Evolutionary conservation across 352 stramenopile species (phyloP).

Genomic region (Pythium scleroteichum): DNA sequence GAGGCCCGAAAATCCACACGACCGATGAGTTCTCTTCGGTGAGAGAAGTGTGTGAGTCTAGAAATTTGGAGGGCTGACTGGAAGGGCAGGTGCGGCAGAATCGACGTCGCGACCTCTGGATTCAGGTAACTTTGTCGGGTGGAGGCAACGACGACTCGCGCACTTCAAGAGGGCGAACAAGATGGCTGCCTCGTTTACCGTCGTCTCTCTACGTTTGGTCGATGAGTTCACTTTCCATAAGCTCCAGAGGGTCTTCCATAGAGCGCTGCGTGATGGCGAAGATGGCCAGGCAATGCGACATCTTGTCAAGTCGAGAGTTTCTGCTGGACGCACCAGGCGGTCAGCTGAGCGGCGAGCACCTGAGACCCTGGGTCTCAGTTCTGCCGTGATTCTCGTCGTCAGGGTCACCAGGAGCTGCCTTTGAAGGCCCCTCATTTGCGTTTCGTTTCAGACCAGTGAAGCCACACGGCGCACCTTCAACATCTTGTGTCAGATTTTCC

Average conservation of each 20-base stretch:
- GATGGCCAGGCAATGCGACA: not conserved
- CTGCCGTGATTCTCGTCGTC: too few relatives aligned
- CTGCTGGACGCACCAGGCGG: not conserved
- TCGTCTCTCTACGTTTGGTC: conserved; percentile 1
- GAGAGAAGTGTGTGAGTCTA: conserved; percentile 1
- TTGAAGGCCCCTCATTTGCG: too few relatives aligned
- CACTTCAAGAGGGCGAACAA: too few relatives aligned
- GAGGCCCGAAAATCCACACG: not conserved
- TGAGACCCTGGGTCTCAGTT: too few relatives aligned
- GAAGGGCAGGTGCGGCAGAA: too few relatives aligned
- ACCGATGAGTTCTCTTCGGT: not conserved
- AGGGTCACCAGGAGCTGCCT: too few relatives aligned
- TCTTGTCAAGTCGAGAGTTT: not conserved
- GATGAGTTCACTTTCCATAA: conserved; percentile 1
- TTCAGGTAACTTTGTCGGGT: too few relatives aligned
- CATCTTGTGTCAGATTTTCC: not conserved
- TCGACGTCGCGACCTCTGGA: too few relatives aligned
- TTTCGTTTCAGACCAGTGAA: too few relatives aligned
- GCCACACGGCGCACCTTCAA: not conserved
- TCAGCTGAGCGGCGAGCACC: not conserved
- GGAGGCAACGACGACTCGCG: too few relatives aligned
- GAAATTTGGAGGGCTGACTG: too few relatives aligned
- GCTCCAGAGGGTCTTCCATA: conserved; percentile 1
- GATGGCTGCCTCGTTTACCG: not conserved
- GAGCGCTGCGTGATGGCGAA: not conserved